Conservation (phyloP, 805 yeast genomes). For the Cyberlindnera misumaiensis region DNA sequence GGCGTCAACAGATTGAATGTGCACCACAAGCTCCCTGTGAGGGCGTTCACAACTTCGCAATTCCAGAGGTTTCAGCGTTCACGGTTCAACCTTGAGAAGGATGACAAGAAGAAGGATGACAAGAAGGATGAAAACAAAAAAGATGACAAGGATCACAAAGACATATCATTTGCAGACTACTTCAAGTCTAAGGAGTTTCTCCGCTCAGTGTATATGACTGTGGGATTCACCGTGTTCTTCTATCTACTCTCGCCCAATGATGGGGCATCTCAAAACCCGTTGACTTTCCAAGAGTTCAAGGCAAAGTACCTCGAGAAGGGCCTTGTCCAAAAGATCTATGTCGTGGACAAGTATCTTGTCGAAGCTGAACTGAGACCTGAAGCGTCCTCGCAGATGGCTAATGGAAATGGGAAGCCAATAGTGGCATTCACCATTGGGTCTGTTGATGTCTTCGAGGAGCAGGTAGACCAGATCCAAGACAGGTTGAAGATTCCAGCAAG, state of each 20-base stretch:
- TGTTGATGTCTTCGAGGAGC: constrained; percentile 77
- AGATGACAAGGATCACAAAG: constrained; percentile 17
- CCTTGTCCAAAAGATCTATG: constrained; percentile 64
- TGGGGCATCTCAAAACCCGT: constrained; percentile 20
- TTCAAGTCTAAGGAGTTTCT: constrained; percentile 37
- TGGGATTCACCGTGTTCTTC: constrained; percentile 32
- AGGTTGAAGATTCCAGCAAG: constrained; percentile 56
- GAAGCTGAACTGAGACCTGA: constrained; percentile 54
- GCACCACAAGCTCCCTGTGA: not conserved
- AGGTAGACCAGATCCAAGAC: constrained; percentile 67
- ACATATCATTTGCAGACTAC: constrained; percentile 28
- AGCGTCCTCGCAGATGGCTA: constrained; percentile 22
- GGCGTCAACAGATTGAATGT: too few species aligned
- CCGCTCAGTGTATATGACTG: constrained; percentile 31
- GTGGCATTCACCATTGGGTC: constrained; percentile 85
- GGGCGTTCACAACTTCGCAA: not conserved
- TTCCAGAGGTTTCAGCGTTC: constrained; percentile 8
- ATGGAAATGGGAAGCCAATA: constrained; percentile 29
- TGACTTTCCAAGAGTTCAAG: constrained; percentile 80
- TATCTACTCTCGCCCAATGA: constrained; percentile 27
- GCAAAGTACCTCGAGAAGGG: constrained; percentile 73
- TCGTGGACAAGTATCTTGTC: constrained; percentile 66
- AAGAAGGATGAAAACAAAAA: constrained; percentile 18
- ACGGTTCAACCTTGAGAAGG: constrained; percentile 4
- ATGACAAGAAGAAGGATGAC: constrained; percentile 11